Base-by-base conservation (phyloP, 495 filamentous ascomycete genomes). In the Geoglossum glabrum region DNA sequence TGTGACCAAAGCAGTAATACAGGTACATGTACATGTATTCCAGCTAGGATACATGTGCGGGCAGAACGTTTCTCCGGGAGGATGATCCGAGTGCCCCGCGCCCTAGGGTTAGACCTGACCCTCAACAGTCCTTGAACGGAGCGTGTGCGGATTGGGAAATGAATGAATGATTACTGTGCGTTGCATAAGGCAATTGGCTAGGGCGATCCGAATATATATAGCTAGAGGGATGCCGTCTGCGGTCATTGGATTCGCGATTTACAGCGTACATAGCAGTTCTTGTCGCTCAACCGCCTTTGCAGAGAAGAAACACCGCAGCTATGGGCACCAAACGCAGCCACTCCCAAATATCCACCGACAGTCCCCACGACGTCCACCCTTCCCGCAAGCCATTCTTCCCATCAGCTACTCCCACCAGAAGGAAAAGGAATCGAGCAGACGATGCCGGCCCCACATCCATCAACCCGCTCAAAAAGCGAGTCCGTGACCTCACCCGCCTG, bases 381-480 rank as follows among this genome's bases (percentile, higher is more conserved):
- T 25, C 61, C 60, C 58, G 59, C 60, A 55, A 45, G 10, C 3
- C 40, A 45, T 4, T 5, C n/a, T 5, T 34, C 31, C 11, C 11
- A 34, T 34, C 31, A 5, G 31, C 36, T 15, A 40, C 13, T 19
- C 40, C 40, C 7, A 40, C 3, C 3, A 45, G n/a, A 45, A 45
- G 23, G 40, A 45, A 45, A 10, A 1, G 1, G 3, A 34, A 34
- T 4, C 31, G 5, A 34, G 31, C 31, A n/a, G n/a, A n/a, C n/a
- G 31, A 34, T 34, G 31, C 36, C 13, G 36, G 36, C 28, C 31
- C 59, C 21, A 30, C 36, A 11, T 3, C 25, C 15, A 64, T 78
- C 54, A 77, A 78, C 62, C 70, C 73, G 0, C 67, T 79, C 46
- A 79, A 78, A 61, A 72, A 69, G 46, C 69, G 72, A 9, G 75